Evolutionary conservation across 1,284 basidiomycete species (phyloP).

Genomic region (Fomitiporia mediterranea): DNA sequence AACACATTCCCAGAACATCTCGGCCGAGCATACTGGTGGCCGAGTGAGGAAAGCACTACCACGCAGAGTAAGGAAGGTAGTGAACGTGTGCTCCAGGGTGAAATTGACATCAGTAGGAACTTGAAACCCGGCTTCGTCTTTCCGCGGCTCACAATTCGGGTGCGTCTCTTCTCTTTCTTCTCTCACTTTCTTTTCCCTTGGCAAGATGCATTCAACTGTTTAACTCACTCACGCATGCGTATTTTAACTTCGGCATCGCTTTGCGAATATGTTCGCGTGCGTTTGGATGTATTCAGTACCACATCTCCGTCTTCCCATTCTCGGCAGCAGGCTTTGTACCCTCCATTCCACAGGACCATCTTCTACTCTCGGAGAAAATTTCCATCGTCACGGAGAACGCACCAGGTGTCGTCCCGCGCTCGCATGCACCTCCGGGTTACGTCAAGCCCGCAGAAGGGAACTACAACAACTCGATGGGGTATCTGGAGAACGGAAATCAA

Average conservation of each 20-base stretch:
- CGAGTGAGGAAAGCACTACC: conserved; percentile 31
- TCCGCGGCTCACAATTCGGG: conserved; percentile 45
- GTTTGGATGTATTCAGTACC: conserved; percentile 8
- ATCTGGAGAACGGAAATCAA: conserved; percentile 55
- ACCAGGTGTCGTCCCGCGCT: conserved; percentile 37
- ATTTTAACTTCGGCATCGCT: not conserved
- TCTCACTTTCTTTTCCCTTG: no score
- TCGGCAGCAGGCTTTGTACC: conserved; percentile 44
- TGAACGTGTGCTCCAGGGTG: conserved; percentile 41
- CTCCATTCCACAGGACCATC: conserved; percentile 24
- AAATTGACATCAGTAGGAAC: conserved; percentile 43
- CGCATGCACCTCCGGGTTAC: conserved; percentile 55
- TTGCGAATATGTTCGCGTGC: not conserved
- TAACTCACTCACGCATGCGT: conserved; percentile 8
- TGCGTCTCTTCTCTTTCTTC: conserved; percentile 27
- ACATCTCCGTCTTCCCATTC: conserved; percentile 19
- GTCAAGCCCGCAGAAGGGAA: conserved; percentile 37
- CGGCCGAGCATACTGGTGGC: conserved; percentile 47
- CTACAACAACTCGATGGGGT: conserved; percentile 48
- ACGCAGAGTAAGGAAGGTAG: conserved; percentile 23
- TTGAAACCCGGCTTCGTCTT: conserved; percentile 52
- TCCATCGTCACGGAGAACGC: conserved; percentile 40
- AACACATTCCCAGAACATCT: conserved; percentile 42
- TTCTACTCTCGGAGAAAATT: conserved; percentile 40
- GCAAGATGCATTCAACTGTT: no score